phyloP scores from a whole-genome alignment of 1,139 yeast species.

The Arxiozyma slooffiae region DNA sequence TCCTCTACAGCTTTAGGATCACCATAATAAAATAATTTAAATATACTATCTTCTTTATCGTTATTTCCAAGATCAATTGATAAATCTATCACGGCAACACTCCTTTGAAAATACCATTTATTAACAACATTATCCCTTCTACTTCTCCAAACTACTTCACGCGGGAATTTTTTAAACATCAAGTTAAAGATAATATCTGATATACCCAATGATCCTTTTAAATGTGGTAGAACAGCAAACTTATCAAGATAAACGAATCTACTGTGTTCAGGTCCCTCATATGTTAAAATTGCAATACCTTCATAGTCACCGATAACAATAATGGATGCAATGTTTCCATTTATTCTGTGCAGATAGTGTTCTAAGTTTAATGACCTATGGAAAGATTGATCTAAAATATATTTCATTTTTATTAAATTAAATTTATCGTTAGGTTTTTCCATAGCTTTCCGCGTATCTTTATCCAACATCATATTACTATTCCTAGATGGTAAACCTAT shows the following conservation, averaged over 20 bases:
- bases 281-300: constrained; percentile 87
- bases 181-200: constrained; percentile 88
- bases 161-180: constrained; percentile 56
- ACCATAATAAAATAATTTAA: constrained; percentile 29
- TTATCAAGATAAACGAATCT: constrained; percentile 69
- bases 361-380: constrained; percentile 54
- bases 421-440: constrained; percentile 31
- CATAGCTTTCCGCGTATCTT: not conserved
- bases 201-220: constrained; percentile 87
- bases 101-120: constrained; percentile 94
- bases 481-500: constrained; percentile 19
- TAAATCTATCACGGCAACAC: constrained; percentile 44
- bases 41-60: constrained; percentile 24
- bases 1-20: constrained; percentile 15
- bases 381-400: constrained; percentile 70
- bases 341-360: constrained; percentile 56
- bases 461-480: not conserved
- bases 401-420: constrained; percentile 47
- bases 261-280: constrained; percentile 40
- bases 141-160: constrained; percentile 84
- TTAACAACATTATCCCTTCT: constrained; percentile 79
- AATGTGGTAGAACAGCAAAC: constrained; percentile 72
- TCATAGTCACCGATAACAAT: constrained; percentile 90
- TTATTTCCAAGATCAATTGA: constrained; percentile 36
- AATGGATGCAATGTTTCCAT: constrained; percentile 58